Evolutionary conservation across 495 filamentous ascomycete species (phyloP).

Genomic region (Acidomyces sp.): DNA sequence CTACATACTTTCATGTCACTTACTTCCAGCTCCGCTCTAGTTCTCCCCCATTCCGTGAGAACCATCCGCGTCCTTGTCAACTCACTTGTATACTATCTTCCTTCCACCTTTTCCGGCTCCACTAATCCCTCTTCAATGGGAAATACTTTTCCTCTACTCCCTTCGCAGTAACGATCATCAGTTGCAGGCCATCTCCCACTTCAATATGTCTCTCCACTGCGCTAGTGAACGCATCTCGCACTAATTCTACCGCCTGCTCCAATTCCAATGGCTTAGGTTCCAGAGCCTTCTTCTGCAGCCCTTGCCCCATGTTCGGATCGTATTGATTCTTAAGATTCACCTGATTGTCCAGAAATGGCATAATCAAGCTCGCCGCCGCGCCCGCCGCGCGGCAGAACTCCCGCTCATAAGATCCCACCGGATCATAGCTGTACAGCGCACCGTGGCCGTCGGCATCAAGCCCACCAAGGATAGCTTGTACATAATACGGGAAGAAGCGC

Average conservation of each 20-base stretch:
- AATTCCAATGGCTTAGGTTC: conserved; percentile 54
- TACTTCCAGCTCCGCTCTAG: too few relatives aligned
- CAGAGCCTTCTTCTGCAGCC: conserved; percentile 60
- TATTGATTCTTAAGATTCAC: conserved; percentile 99
- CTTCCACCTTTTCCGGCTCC: too few relatives aligned
- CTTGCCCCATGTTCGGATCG: conserved; percentile 71
- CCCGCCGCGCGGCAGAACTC: conserved; percentile 92
- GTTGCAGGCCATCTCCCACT: conserved; percentile 91
- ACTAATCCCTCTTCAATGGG: conserved; percentile 81
- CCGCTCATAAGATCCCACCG: conserved; percentile 89
- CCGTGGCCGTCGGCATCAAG: conserved; percentile 91
- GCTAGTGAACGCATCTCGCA: conserved; percentile 94
- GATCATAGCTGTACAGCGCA: conserved; percentile 92
- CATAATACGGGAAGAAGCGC: conserved; percentile 98
- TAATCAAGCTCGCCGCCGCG: conserved; percentile 91
- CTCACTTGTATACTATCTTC: too few relatives aligned
- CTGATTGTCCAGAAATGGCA: conserved; percentile 98
- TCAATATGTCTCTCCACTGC: conserved; percentile 98
- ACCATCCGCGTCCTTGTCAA: too few relatives aligned
- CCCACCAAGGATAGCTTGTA: conserved; percentile 81
- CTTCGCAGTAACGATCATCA: conserved; percentile 76
- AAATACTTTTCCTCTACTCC: conserved; percentile 77
- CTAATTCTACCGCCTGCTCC: conserved; percentile 66
- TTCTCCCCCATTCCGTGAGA: too few relatives aligned
- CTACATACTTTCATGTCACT: too few relatives aligned